Conservation (phyloP, 768 basidiomycete genomes). For the Galerina sulciceps region DNA sequence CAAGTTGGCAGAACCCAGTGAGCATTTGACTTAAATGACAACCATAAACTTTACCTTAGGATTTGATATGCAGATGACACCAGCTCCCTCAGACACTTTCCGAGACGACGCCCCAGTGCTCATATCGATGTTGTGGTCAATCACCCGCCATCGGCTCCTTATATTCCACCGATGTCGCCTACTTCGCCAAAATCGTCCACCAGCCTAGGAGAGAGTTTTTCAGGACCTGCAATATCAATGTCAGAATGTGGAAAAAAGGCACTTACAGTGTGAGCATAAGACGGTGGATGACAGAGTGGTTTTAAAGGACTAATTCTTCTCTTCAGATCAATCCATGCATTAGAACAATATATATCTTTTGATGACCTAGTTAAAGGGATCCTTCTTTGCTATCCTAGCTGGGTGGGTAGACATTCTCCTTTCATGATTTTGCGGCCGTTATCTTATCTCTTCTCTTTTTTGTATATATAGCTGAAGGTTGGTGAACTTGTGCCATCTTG, state of each 20-base stretch:
- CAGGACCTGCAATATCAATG: slow-evolving; percentile 1
- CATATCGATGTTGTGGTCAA: no score
- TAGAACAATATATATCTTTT: slow-evolving; percentile 1
- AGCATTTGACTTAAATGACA: neutral
- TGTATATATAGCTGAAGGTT: no score
- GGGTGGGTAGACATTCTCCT: neutral
- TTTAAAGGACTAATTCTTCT: no score
- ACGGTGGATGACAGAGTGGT: neutral
- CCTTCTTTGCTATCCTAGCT: slow-evolving; percentile 7
- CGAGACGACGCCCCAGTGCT: no score
- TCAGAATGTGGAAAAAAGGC: neutral
- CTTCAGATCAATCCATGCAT: neutral
- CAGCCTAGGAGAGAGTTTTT: neutral
- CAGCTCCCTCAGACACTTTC: no score
- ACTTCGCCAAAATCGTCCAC: neutral
- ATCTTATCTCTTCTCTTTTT: no score
- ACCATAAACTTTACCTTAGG: no score
- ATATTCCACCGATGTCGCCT: neutral
- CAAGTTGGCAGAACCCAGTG: neutral
- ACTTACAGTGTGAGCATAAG: neutral
- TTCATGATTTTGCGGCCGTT: no score
- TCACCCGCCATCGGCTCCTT: neutral
- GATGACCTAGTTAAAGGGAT: slow-evolving; percentile 2
- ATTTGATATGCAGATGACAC: no score
- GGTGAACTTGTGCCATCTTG: no score